A percentile compares a stretch with the other conserved stretches of the same genome.
Evolutionary conservation across 2,329 filamentous ascomycete genomes (phyloP).

Genomic region (Lecanicillium sp.): DNA sequence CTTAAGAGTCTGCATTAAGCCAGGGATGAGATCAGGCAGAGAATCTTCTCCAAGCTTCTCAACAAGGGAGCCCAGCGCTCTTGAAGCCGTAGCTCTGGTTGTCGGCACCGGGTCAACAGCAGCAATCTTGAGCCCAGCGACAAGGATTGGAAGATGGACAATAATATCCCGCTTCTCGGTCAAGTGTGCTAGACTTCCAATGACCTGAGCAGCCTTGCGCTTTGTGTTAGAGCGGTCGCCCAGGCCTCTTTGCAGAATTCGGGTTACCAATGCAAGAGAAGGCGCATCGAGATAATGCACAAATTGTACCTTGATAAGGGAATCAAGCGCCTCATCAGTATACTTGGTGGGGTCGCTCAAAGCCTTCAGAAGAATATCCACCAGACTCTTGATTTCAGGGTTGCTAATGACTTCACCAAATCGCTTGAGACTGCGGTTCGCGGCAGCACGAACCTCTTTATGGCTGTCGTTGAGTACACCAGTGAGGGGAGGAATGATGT

Average conservation of each 20-base stretch:
- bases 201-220: slow-evolving; percentile 93
- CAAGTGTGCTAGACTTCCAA: slow-evolving; percentile 92
- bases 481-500: slow-evolving; percentile 94
- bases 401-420: slow-evolving; percentile 99
- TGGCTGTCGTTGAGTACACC: slow-evolving; percentile 94
- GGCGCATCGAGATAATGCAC: slow-evolving; percentile 97
- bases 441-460: slow-evolving; percentile 88
- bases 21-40: slow-evolving; percentile 92
- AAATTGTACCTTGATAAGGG: slow-evolving; percentile 96
- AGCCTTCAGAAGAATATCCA: slow-evolving; percentile 88
- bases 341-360: slow-evolving; percentile 96
- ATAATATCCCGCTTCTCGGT: slow-evolving; percentile 94
- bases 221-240: slow-evolving; percentile 91
- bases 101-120: slow-evolving; percentile 94
- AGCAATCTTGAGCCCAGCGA: slow-evolving; percentile 81
- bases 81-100: slow-evolving; percentile 91
- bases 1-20: slow-evolving; percentile 95
- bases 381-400: slow-evolving; percentile 89
- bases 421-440: slow-evolving; percentile 92
- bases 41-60: slow-evolving; percentile 98
- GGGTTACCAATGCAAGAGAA: slow-evolving; percentile 87
- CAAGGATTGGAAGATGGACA: slow-evolving; percentile 83
- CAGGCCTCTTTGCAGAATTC: slow-evolving; percentile 89
- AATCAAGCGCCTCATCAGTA: slow-evolving; percentile 88
- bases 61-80: slow-evolving; percentile 90